These are phyloP conservation scores for Phalaenopsis equestris DNA, from an alignment of 106 monocot species.

Conservation along the genomic window DNA sequence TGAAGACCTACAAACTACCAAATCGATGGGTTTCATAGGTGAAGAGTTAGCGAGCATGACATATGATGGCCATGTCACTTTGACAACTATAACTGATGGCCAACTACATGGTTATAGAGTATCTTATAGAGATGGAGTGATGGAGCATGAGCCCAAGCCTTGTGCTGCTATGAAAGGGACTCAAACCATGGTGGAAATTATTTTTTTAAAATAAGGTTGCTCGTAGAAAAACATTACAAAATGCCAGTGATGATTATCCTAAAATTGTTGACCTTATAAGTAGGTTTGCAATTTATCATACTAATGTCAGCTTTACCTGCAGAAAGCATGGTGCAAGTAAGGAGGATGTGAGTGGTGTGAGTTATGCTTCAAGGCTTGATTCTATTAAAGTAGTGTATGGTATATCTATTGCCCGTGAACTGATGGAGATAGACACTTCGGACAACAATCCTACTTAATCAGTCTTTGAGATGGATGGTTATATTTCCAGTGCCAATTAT, in stretches of 20 bases:
- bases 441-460: constrained; percentile 58
- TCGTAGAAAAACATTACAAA: constrained; percentile 87
- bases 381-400: constrained; percentile 79
- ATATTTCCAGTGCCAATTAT: constrained; percentile 92
- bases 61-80: constrained; percentile 95
- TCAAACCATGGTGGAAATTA: constrained; percentile 92
- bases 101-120: constrained; percentile 89
- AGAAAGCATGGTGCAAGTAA: constrained; percentile 96
- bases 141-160: constrained; percentile 93
- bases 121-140: constrained; percentile 84
- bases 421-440: constrained; percentile 64
- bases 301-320: constrained; percentile 79
- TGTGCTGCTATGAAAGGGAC: constrained; percentile 97
- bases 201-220: constrained; percentile 90
- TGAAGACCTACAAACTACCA: constrained; percentile 82
- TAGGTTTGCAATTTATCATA: constrained; percentile 84
- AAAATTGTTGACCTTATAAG: constrained; percentile 92
- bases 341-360: constrained; percentile 74
- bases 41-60: constrained; percentile 98
- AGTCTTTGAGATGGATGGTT: constrained; percentile 85
- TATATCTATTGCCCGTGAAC: constrained; percentile 56
- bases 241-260: constrained; percentile 89
- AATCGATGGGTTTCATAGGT: constrained; percentile 99
- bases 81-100: constrained; percentile 96
- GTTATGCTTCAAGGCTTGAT: constrained; percentile 59